These are phyloP conservation scores for Melastoma candidum DNA, from an alignment of 441 rosid species.

Conservation along the genomic window DNA sequence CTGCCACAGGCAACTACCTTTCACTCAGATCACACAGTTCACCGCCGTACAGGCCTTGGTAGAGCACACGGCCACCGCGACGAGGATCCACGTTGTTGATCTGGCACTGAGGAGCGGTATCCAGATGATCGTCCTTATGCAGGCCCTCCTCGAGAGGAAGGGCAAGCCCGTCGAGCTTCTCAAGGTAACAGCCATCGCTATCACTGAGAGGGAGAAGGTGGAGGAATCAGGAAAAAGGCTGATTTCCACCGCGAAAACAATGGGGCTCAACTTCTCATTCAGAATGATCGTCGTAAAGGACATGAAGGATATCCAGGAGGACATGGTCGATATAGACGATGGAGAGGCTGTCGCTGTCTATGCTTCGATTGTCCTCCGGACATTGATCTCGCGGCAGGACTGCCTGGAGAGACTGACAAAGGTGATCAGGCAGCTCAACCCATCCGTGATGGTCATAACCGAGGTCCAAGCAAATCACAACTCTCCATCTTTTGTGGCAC, in stretches of 20 bases:
- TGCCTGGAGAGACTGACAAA: slow-evolving; percentile 29
- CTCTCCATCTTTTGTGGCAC: slow-evolving; percentile 30
- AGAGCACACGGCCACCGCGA: too few relatives aligned
- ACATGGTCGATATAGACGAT: slow-evolving; percentile 16
- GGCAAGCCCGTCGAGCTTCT: slow-evolving; percentile 21
- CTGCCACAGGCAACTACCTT: too few relatives aligned
- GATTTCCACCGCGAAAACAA: slow-evolving; percentile 23
- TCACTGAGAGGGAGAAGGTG: slow-evolving; percentile 6
- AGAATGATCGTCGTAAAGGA: slow-evolving; percentile 13
- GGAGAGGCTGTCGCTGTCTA: slow-evolving; percentile 28
- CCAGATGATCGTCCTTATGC: slow-evolving; percentile 38
- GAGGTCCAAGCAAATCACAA: slow-evolving; percentile 49
- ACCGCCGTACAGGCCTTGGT: too few relatives aligned
- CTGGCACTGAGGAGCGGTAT: too few relatives aligned
- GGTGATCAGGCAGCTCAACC: slow-evolving; percentile 29
- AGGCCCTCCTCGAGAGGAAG: slow-evolving; percentile 27
- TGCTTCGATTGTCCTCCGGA: slow-evolving; percentile 23
- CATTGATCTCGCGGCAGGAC: slow-evolving; percentile 22
- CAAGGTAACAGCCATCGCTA: slow-evolving; percentile 30
- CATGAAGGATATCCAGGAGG: slow-evolving; percentile 23
- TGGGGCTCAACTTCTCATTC: slow-evolving; percentile 33
- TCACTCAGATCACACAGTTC: too few relatives aligned
- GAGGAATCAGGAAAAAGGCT: slow-evolving; percentile 27
- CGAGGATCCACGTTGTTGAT: too few relatives aligned
- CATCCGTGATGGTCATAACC: slow-evolving; percentile 29